A percentile compares a stretch with the other conserved stretches of the same genome.
phyloP scores from a whole-genome alignment of 768 basidiomycete genomes.

The Crucibulum laeve region DNA sequence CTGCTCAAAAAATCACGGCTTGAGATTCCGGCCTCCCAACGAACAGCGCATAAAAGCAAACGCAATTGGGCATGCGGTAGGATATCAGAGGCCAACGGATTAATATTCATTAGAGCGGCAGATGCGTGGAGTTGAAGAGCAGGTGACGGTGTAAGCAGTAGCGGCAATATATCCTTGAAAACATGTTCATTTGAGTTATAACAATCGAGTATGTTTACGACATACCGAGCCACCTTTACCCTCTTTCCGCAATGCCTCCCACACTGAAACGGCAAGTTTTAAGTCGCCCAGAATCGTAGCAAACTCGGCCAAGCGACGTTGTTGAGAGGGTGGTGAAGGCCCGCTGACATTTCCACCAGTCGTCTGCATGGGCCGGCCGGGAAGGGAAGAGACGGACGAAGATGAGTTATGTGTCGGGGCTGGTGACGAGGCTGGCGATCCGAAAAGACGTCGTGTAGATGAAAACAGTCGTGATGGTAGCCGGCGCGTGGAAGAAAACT shows the following conservation, averaged over 20 bases:
- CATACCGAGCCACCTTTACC: constrained; percentile 82
- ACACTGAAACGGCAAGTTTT: constrained; percentile 76
- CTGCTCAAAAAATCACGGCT: constrained; percentile 52
- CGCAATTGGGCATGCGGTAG: constrained; percentile 65
- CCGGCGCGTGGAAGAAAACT: constrained; percentile 72
- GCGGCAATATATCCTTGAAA: constrained; percentile 74
- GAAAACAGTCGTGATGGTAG: constrained; percentile 85
- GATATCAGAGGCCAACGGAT: constrained; percentile 39
- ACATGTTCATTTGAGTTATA: constrained; percentile 1
- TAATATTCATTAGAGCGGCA: constrained; percentile 50
- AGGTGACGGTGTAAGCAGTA: constrained; percentile 66
- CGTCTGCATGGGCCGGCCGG: constrained; percentile 31
- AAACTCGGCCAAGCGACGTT: constrained; percentile 92
- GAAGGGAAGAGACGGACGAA: constrained; percentile 38
- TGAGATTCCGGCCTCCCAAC: constrained; percentile 72
- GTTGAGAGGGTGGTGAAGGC: constrained; percentile 52
- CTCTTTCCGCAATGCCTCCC: constrained; percentile 87
- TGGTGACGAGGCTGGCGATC: constrained; percentile 51
- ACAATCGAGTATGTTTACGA: constrained; percentile 8
- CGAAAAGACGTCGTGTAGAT: constrained; percentile 81
- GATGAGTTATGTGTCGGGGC: constrained; percentile 31
- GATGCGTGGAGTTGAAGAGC: constrained; percentile 56
- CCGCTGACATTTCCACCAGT: constrained; percentile 19
- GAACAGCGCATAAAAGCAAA: constrained; percentile 62
- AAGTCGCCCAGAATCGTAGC: constrained; percentile 89